Percentiles rank a stretch among this genome's conserved stretches.
These are phyloP conservation scores for Teratosphaeria epicoccoides DNA, from an alignment of 2,329 filamentous ascomycete genomes.

Conservation along the genomic window DNA sequence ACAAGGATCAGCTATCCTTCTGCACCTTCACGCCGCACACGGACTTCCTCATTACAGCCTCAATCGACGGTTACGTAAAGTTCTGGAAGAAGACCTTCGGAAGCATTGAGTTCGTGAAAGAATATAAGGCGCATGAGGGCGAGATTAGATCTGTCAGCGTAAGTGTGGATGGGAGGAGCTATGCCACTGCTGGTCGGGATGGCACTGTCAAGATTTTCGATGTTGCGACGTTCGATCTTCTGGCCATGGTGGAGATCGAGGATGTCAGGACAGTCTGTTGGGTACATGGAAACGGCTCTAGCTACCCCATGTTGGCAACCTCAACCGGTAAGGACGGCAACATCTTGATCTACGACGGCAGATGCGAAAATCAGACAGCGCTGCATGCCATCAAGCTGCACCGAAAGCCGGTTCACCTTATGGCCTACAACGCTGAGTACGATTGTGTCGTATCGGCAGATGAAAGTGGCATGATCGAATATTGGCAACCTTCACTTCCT, in stretches of 20 bases:
- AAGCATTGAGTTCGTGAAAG: constrained; percentile 94
- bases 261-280: constrained; percentile 73
- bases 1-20: constrained; percentile 87
- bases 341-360: constrained; percentile 79
- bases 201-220: constrained; percentile 69
- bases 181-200: constrained; percentile 76
- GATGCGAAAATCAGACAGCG: constrained; percentile 66
- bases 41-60: constrained; percentile 91
- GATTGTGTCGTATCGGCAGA: constrained; percentile 89
- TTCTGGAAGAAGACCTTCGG: constrained; percentile 92
- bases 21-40: constrained; percentile 80
- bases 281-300: constrained; percentile 82
- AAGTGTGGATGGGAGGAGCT: constrained; percentile 84
- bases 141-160: constrained; percentile 76
- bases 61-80: constrained; percentile 90
- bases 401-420: constrained; percentile 65
- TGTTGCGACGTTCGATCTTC: constrained; percentile 57
- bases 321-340: constrained; percentile 62
- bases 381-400: constrained; percentile 78
- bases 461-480: constrained; percentile 87
- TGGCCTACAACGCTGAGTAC: constrained; percentile 79
- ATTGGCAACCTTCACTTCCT: constrained; percentile 71
- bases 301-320: constrained; percentile 73
- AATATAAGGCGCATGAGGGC: constrained; percentile 82
- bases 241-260: constrained; percentile 54